A percentile compares a stretch with the other conserved stretches of the same genome.
phyloP scores from a whole-genome alignment of 345 rosid genomes.

The Boechera stricta region DNA sequence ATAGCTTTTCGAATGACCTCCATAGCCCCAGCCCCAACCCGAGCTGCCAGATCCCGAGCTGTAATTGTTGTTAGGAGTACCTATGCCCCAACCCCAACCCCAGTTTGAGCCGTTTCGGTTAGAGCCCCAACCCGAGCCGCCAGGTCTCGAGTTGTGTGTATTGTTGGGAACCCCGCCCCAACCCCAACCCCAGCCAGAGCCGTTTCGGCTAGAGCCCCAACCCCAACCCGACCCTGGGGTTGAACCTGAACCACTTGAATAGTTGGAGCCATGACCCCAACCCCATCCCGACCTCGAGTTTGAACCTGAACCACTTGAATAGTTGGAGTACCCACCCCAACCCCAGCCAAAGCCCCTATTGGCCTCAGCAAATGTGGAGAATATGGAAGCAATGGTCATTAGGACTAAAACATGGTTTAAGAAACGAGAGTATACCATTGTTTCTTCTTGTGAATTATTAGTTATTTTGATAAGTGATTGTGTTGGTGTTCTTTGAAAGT shows the following conservation, averaged over 20 bases:
- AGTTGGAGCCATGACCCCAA: conserved; percentile 42
- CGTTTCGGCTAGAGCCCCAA: conserved; percentile 27
- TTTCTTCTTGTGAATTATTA: conserved; percentile 3
- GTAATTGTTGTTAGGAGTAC: not conserved
- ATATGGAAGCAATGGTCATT: conserved; percentile 19
- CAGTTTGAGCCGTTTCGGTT: not conserved
- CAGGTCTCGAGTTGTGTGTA: not conserved
- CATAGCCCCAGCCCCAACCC: conserved; percentile 32
- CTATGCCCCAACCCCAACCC: conserved; percentile 36
- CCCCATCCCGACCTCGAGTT: conserved; percentile 22
- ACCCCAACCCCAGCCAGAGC: conserved; percentile 41
- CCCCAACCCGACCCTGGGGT: conserved; percentile 19
- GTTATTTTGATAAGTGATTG: conserved; percentile 25
- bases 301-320: conserved; percentile 36
- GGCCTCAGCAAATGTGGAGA: conserved; percentile 37
- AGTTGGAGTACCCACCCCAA: conserved; percentile 47
- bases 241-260: conserved; percentile 36
- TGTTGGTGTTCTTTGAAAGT: conserved; percentile 11
- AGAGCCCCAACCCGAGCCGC: conserved; percentile 28
- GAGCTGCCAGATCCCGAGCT: conserved; percentile 19
- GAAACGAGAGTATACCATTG: conserved; percentile 29
- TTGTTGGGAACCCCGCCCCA: not conserved
- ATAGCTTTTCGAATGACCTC: conserved; percentile 34
- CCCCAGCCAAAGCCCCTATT: conserved; percentile 40
- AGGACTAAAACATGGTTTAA: conserved; percentile 23